Percentiles rank a stretch among this genome's conserved stretches.
phyloP scores from a whole-genome alignment of 2,329 filamentous ascomycete species.

The Fusarium albosuccineum region DNA sequence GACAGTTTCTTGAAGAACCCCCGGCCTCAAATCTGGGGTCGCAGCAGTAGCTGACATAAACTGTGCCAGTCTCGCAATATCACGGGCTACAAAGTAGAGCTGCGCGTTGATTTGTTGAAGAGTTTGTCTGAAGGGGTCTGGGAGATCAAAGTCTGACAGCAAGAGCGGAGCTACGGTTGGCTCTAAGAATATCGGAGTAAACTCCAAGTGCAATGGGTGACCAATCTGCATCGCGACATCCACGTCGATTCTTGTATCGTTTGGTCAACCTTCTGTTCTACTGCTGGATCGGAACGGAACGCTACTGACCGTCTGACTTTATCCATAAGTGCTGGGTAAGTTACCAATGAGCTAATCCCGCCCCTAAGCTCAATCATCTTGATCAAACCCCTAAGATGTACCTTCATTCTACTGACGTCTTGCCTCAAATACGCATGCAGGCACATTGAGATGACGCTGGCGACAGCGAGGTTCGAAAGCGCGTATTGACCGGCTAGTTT shows the following conservation, averaged over 20 bases:
- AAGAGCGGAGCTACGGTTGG: not conserved
- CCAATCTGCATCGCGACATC: conserved; percentile 6
- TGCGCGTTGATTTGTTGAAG: not conserved
- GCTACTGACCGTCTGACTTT: conserved; percentile 2
- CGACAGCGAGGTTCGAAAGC: not conserved
- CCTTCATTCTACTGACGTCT: not conserved
- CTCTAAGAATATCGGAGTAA: not conserved
- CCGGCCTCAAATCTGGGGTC: not conserved
- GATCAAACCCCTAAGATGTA: conserved; percentile 2
- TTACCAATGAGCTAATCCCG: not conserved
- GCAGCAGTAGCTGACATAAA: not conserved
- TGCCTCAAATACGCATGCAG: not conserved
- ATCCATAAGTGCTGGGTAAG: not conserved
- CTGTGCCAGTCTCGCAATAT: conserved; percentile 1
- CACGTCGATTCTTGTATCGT: not conserved
- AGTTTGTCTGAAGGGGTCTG: not conserved
- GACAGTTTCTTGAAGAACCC: conserved; percentile 3
- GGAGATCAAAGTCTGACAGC: not conserved
- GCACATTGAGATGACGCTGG: conserved; percentile 1
- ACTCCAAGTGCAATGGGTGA: not conserved
- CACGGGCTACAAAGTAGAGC: conserved; percentile 1
- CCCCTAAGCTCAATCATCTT: conserved; percentile 2
- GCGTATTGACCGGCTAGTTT: not conserved
- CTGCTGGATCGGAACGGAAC: not conserved
- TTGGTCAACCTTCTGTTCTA: not conserved